These are phyloP conservation scores for Salvia hispanica DNA, from an alignment of 257 asterid species.

Conservation along the genomic window DNA sequence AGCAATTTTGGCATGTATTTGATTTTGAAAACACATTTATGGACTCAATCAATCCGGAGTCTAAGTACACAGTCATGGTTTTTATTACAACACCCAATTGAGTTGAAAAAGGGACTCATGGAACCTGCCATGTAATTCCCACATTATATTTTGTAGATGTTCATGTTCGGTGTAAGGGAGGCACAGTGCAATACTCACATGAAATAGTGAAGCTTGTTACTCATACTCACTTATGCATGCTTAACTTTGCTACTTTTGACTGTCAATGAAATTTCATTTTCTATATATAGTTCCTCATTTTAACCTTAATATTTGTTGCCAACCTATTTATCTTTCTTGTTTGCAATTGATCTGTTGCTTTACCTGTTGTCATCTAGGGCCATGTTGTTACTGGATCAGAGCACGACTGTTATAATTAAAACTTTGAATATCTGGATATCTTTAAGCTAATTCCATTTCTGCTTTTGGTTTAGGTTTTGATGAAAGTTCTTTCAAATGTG, in stretches of 20 bases:
- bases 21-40: background rate
- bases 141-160: background rate
- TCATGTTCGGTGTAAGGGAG: slow-evolving; percentile 10
- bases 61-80: background rate
- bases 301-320: slow-evolving; percentile 6
- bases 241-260: background rate
- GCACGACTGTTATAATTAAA: slow-evolving; percentile 13
- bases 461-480: slow-evolving; percentile 64
- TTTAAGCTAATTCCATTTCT: slow-evolving; percentile 29
- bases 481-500: slow-evolving; percentile 87
- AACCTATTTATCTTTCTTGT: slow-evolving; percentile 15
- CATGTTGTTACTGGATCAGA: background rate
- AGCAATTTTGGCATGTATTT: background rate
- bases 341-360: slow-evolving; percentile 14
- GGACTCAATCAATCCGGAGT: background rate
- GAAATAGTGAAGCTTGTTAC: background rate
- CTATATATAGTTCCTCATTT: slow-evolving; percentile 1
- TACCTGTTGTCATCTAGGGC: background rate
- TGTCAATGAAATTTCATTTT: background rate
- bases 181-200: background rate
- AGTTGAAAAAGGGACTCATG: background rate
- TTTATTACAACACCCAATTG: background rate
- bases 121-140: background rate
- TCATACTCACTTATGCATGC: too few relatives aligned
- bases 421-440: slow-evolving; percentile 16